phyloP scores from a whole-genome alignment of 1,139 yeast genomes.

The Zygosaccharomyces sapae region DNA sequence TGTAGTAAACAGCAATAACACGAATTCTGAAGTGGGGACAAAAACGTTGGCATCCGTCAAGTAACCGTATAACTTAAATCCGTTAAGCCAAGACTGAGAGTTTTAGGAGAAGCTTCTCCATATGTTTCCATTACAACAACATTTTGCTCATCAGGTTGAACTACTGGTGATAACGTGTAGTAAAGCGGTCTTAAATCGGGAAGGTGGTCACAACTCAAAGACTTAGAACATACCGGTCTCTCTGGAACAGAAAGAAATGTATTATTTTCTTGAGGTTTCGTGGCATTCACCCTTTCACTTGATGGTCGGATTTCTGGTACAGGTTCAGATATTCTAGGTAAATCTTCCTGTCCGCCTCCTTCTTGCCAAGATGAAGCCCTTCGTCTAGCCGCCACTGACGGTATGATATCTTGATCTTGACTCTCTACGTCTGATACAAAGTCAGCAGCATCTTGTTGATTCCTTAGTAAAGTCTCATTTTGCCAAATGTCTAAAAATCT shows the following conservation, averaged over 20 bases:
- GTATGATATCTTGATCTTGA: constrained; percentile 7
- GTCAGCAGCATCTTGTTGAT: constrained; percentile 6
- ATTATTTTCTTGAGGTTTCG: background rate
- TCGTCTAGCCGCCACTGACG: constrained; percentile 6
- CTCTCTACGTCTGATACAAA: constrained; percentile 9
- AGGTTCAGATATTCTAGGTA: constrained; percentile 4
- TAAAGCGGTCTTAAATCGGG: constrained; percentile 10
- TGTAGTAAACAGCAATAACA: constrained; percentile 19
- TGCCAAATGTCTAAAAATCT: constrained; percentile 33
- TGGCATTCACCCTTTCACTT: constrained; percentile 5
- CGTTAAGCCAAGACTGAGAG: constrained; percentile 9
- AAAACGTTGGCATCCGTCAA: constrained; percentile 9
- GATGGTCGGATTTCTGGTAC: constrained; percentile 5
- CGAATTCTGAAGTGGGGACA: constrained; percentile 17
- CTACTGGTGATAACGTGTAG: background rate
- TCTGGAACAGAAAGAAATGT: constrained; percentile 5
- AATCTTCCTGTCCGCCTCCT: constrained; percentile 2
- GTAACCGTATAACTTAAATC: constrained; percentile 9
- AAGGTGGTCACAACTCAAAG: constrained; percentile 21
- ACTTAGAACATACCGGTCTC: constrained; percentile 14
- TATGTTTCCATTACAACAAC: background rate
- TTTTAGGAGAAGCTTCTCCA: background rate
- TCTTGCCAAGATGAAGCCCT: constrained; percentile 14
- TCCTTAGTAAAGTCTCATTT: constrained; percentile 17
- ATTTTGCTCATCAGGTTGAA: background rate